A percentile compares a stretch with the other conserved stretches of the same genome.
These are phyloP conservation scores for Cyclostephanos tholiformis DNA, from an alignment of 108 stramenopile species.

Conservation along the genomic window DNA sequence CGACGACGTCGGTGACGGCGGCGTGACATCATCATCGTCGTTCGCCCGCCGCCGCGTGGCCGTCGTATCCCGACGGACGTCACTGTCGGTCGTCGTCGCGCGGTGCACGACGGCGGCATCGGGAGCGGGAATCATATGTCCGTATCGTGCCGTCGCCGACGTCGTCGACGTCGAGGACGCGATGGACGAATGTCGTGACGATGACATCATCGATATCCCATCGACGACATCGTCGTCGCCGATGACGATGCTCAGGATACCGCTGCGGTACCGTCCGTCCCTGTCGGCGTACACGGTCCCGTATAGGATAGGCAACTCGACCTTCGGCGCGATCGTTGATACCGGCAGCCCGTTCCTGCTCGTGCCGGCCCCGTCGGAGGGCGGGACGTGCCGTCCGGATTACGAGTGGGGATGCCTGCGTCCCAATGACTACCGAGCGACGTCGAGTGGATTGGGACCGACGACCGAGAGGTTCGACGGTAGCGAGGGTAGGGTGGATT, in stretches of 20 bases:
- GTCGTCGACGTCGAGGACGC: too few species aligned
- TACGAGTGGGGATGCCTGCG: slow-evolving; percentile 41
- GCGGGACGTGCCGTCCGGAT: slow-evolving; percentile 25
- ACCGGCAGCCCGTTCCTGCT: slow-evolving; percentile 43
- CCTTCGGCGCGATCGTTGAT: slow-evolving; percentile 44
- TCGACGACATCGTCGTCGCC: background rate
- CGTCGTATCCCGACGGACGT: too few species aligned
- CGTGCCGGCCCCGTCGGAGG: slow-evolving; percentile 13
- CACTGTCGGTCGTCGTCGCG: too few species aligned
- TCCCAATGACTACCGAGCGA: slow-evolving; percentile 20
- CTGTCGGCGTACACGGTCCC: slow-evolving; percentile 37
- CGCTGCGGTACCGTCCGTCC: slow-evolving; percentile 27
- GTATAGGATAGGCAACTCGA: slow-evolving; percentile 29
- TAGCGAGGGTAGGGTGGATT: slow-evolving; percentile 46
- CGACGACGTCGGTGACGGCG: too few species aligned
- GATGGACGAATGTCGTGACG: too few species aligned
- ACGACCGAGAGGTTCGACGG: slow-evolving; percentile 44
- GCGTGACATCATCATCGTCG: too few species aligned
- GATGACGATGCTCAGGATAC: slow-evolving; percentile 16
- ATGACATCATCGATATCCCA: too few species aligned
- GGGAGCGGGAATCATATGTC: too few species aligned
- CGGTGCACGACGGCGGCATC: too few species aligned
- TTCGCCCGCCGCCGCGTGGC: too few species aligned
- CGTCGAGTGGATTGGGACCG: slow-evolving; percentile 31
- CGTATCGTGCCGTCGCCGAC: too few species aligned